phyloP scores from a whole-genome alignment of 352 stramenopile genomes.

The Pythium chondricola region DNA sequence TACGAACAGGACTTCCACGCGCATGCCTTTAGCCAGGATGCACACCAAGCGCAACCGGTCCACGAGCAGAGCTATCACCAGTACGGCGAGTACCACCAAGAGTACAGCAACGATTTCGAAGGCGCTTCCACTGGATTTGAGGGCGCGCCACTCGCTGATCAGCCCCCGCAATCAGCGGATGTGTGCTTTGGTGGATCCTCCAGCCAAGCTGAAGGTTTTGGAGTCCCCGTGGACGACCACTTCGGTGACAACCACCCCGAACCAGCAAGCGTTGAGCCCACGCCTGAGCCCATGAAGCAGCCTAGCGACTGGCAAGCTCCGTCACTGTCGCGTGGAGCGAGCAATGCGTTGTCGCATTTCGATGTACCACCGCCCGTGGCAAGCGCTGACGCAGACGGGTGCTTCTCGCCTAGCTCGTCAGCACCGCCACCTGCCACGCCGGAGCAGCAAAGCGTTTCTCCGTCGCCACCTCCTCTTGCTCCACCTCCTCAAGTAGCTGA shows the following conservation, averaged over 20 bases:
- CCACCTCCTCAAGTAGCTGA: background rate
- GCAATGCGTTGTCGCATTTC: slow-evolving; percentile 30
- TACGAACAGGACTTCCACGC: background rate
- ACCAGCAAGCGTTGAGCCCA: background rate
- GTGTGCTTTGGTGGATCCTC: background rate
- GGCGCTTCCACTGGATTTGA: background rate
- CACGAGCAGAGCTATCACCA: background rate
- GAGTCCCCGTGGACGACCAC: background rate
- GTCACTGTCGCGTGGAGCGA: slow-evolving; percentile 27
- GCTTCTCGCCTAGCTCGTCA: background rate
- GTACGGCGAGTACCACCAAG: background rate
- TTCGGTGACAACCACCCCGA: background rate
- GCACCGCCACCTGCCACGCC: too few species aligned
- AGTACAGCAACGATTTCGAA: background rate
- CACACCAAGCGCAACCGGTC: background rate
- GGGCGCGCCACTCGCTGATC: too few species aligned
- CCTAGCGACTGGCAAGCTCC: too few species aligned
- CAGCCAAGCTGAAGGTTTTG: background rate
- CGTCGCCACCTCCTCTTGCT: background rate
- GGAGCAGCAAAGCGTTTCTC: too few species aligned
- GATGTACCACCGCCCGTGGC: slow-evolving; percentile 17
- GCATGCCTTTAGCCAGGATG: too few species aligned
- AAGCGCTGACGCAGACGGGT: background rate
- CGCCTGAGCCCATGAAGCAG: too few species aligned
- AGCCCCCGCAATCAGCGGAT: too few species aligned